Conservation (phyloP, 2,329 filamentous ascomycete genomes). For the Eutypella sp. region DNA sequence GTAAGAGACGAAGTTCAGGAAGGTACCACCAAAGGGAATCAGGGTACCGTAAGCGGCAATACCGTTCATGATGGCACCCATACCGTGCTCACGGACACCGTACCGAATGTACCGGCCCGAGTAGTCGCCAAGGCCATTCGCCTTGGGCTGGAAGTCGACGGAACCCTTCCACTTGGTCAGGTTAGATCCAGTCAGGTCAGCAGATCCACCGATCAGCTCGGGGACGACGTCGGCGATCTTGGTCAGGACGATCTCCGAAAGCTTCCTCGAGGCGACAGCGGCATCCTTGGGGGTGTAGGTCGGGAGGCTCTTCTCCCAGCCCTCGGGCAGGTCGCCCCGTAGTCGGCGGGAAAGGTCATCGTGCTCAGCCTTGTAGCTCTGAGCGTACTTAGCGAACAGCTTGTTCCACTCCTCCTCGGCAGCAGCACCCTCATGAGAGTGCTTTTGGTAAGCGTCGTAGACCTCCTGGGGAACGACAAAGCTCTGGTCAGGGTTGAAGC, state of each 20-base stretch:
- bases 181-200: conserved; percentile 97
- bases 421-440: conserved; percentile 78
- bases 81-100: conserved; percentile 86
- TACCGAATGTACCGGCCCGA: conserved; percentile 88
- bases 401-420: conserved; percentile 93
- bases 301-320: conserved; percentile 92
- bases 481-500: conserved; percentile 89
- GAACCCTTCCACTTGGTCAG: conserved; percentile 97
- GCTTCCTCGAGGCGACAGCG: conserved; percentile 88
- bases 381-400: conserved; percentile 79
- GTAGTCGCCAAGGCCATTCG: conserved; percentile 82
- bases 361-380: conserved; percentile 72
- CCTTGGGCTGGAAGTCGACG: conserved; percentile 92
- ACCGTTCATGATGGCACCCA: conserved; percentile 94
- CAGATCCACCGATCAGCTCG: conserved; percentile 92
- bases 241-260: conserved; percentile 88
- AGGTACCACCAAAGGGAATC: conserved; percentile 91
- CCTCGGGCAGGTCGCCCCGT: conserved; percentile 79
- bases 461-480: conserved; percentile 94
- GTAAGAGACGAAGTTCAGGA: conserved; percentile 99
- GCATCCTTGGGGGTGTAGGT: conserved; percentile 82
- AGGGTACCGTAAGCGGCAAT: conserved; percentile 91
- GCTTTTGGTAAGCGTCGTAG: conserved; percentile 85
- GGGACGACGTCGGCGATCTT: conserved; percentile 80
- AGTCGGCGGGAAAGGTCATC: conserved; percentile 79